phyloP scores from a whole-genome alignment of 352 stramenopile species.

The Labyrinthula sp. region DNA sequence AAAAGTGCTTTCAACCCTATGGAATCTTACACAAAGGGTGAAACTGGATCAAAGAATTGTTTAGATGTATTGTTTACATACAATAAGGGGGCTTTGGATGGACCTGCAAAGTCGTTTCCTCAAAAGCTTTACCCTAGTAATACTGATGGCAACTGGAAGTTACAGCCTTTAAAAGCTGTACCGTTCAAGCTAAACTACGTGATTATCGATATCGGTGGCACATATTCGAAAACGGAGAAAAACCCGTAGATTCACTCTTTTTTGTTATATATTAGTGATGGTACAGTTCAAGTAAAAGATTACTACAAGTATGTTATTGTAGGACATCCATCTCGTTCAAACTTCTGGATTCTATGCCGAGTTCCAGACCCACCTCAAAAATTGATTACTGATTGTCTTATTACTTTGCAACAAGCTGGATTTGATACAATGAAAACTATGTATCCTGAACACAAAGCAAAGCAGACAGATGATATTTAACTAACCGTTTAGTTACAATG shows the following conservation, averaged over 20 bases:
- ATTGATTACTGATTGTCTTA: slow-evolving; percentile 6
- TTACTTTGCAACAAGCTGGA: slow-evolving; percentile 4
- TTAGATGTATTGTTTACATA: slow-evolving; percentile 25
- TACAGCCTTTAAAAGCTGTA: too few relatives aligned
- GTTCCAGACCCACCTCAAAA: slow-evolving; percentile 18
- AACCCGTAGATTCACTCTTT: too few relatives aligned
- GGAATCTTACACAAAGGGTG: slow-evolving; percentile 27
- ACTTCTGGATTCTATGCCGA: slow-evolving; percentile 20
- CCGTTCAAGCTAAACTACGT: slow-evolving; percentile 25
- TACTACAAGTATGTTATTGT: slow-evolving; percentile 27
- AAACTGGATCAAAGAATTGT: slow-evolving; percentile 9
- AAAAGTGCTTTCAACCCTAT: slow-evolving; percentile 21
- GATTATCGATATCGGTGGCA: slow-evolving; percentile 24
- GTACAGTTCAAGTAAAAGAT: too few relatives aligned
- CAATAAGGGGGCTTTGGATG: slow-evolving; percentile 20
- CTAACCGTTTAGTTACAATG: too few relatives aligned
- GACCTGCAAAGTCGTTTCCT: slow-evolving; percentile 21
- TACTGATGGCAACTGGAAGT: too few relatives aligned
- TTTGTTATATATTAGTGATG: too few relatives aligned
- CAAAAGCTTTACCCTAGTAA: slow-evolving; percentile 22
- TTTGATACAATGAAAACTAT: slow-evolving; percentile 14
- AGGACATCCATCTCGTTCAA: slow-evolving; percentile 9
- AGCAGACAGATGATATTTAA: too few relatives aligned
- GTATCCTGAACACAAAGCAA: slow-evolving; percentile 37
- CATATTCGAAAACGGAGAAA: too few relatives aligned